These are phyloP conservation scores for Metschnikowia henanensis DNA, from an alignment of 805 yeast species.

Conservation along the genomic window DNA sequence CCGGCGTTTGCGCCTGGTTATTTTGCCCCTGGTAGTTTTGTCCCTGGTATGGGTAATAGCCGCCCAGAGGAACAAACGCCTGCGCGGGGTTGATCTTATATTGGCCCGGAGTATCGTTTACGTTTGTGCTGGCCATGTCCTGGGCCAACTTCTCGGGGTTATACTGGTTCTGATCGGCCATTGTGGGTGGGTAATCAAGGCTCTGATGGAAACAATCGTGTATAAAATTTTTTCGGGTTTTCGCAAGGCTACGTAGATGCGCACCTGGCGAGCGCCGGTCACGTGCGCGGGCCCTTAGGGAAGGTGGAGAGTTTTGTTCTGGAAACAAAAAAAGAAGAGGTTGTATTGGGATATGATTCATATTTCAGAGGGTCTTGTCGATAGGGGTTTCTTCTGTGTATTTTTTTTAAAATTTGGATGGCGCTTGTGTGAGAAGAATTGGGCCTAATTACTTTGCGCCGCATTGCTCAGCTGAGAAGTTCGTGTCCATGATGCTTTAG, in stretches of 20 bases:
- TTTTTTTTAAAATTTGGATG: too few relatives aligned
- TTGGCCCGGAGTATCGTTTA: slow-evolving; percentile 26
- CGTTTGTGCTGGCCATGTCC: slow-evolving; percentile 43
- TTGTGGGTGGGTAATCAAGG: not conserved
- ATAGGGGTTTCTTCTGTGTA: too few relatives aligned
- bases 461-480: too few relatives aligned
- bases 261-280: slow-evolving; percentile 4
- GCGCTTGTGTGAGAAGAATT: too few relatives aligned
- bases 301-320: too few relatives aligned
- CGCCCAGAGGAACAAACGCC: slow-evolving; percentile 48
- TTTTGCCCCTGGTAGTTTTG: slow-evolving; percentile 1
- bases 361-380: too few relatives aligned
- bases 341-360: too few relatives aligned
- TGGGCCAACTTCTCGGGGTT: slow-evolving; percentile 45
- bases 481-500: too few relatives aligned
- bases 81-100: slow-evolving; percentile 53
- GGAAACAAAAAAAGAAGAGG: too few relatives aligned
- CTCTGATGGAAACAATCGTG: not conserved
- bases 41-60: slow-evolving; percentile 16
- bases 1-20: slow-evolving; percentile 2
- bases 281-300: slow-evolving; percentile 6
- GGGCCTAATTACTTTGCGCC: too few relatives aligned
- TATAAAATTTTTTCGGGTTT: slow-evolving; percentile 5
- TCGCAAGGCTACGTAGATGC: not conserved
- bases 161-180: slow-evolving; percentile 23